Conservation (phyloP, 129 eudicot genomes). For the Artemisia annua region DNA sequence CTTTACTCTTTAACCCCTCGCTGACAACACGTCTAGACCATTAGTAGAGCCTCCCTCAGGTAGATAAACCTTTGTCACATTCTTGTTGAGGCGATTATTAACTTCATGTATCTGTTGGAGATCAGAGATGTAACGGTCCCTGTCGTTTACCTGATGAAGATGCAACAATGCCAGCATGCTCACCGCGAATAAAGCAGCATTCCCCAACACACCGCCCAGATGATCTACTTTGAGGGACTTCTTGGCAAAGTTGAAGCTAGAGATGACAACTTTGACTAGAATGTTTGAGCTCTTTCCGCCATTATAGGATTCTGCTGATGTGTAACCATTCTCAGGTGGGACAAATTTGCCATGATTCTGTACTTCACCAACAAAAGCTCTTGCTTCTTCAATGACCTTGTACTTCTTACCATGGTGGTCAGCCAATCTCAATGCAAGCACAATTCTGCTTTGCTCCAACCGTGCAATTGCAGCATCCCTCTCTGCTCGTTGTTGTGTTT, state of each 20-base stretch:
- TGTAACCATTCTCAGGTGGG: conserved; percentile 45
- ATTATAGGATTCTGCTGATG: conserved; percentile 24
- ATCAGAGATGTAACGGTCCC: conserved; percentile 42
- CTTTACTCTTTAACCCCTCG: conserved; percentile 54
- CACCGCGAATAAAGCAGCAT: conserved; percentile 79
- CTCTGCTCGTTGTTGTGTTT: conserved; percentile 80
- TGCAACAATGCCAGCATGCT: conserved; percentile 85
- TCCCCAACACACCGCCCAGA: conserved; percentile 62
- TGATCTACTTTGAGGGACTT: conserved; percentile 54
- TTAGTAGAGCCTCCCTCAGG: conserved; percentile 43
- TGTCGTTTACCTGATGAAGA: conserved; percentile 53
- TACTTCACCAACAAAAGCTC: conserved; percentile 76
- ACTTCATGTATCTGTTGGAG: conserved; percentile 39
- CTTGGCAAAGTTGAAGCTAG: conserved; percentile 51
- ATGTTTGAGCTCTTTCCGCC: conserved; percentile 47
- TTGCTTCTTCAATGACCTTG: conserved; percentile 85
- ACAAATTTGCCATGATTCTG: conserved; percentile 50
- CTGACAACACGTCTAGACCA: conserved; percentile 71
- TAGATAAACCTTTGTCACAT: conserved; percentile 38
- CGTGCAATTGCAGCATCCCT: conserved; percentile 87
- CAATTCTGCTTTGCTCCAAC: conserved; percentile 82
- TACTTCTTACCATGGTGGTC: conserved; percentile 87
- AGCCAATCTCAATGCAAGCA: conserved; percentile 83
- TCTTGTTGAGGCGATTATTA: conserved; percentile 26
- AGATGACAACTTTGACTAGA: conserved; percentile 48